phyloP scores from a whole-genome alignment of 2,329 filamentous ascomycete species.

The Hymenoscyphus linearis region DNA sequence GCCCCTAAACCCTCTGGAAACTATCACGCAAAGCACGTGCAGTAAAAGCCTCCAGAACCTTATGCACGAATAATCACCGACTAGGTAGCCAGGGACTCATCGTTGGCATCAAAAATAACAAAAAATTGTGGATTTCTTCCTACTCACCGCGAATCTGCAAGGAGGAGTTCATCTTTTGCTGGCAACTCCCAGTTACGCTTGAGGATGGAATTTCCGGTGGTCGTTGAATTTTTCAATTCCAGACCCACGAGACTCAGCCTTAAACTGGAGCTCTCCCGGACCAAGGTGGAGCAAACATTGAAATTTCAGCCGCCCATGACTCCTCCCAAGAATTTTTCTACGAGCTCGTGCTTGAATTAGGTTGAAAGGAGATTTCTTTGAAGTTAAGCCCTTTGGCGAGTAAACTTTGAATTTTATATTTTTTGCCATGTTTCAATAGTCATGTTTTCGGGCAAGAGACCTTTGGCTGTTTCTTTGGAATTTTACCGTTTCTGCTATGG shows the following conservation, averaged over 20 bases:
- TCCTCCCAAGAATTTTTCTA: not conserved
- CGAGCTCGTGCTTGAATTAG: not conserved
- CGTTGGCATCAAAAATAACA: not conserved
- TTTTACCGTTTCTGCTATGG: not conserved
- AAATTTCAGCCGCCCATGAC: not conserved
- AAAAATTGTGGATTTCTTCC: not conserved
- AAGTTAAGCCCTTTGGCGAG: not conserved
- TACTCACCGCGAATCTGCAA: conserved; percentile 4
- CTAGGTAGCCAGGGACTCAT: not conserved
- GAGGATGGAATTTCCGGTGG: not conserved
- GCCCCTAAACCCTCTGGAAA: not conserved
- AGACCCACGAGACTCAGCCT: not conserved
- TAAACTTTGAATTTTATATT: not conserved
- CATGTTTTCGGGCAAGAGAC: not conserved
- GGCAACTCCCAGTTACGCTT: not conserved
- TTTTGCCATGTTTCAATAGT: not conserved
- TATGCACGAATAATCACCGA: not conserved
- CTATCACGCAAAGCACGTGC: not conserved
- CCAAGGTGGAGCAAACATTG: not conserved
- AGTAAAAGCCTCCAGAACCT: no score
- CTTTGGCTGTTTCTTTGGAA: not conserved
- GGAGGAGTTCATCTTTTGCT: not conserved
- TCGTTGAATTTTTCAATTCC: not conserved
- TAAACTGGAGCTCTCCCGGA: not conserved
- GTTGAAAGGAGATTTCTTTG: not conserved